Percentiles rank a stretch among this genome's conserved stretches.
Conservation (phyloP, 805 yeast genomes). For the Saccharomycopsis sp. region DNA sequence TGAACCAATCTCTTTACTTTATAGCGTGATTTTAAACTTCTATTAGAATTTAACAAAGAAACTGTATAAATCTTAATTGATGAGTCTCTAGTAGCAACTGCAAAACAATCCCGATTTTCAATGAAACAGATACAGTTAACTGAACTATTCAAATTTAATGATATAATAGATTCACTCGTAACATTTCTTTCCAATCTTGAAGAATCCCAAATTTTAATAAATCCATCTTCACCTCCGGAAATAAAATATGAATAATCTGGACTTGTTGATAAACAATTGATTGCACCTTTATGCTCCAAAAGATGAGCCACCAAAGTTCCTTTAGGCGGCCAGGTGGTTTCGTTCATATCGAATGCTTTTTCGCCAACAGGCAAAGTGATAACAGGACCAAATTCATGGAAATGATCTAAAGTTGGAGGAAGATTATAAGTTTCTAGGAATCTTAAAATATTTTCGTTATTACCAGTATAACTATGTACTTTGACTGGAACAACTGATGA, state of each 20-base stretch:
- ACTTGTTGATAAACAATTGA: slow-evolving; percentile 49
- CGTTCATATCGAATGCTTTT: not conserved
- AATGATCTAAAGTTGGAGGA: slow-evolving; percentile 49
- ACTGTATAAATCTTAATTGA: slow-evolving; percentile 31
- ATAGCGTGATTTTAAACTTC: slow-evolving; percentile 16
- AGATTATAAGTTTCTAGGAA: slow-evolving; percentile 43
- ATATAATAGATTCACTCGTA: slow-evolving; percentile 36
- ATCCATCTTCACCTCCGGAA: slow-evolving; percentile 71
- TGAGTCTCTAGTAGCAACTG: slow-evolving; percentile 35
- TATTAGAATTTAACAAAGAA: slow-evolving; percentile 18
- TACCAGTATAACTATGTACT: slow-evolving; percentile 67
- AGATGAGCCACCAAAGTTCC: slow-evolving; percentile 55
- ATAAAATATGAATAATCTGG: slow-evolving; percentile 58
- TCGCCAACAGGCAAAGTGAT: slow-evolving; percentile 8
- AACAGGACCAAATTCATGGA: slow-evolving; percentile 54
- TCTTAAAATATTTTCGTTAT: slow-evolving; percentile 49
- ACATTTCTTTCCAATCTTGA: slow-evolving; percentile 52
- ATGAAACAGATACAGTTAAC: slow-evolving; percentile 43
- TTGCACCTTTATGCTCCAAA: slow-evolving; percentile 47
- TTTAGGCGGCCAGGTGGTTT: slow-evolving; percentile 27
- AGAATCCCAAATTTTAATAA: slow-evolving; percentile 70
- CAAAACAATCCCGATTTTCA: slow-evolving; percentile 45
- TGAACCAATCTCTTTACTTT: slow-evolving; percentile 18
- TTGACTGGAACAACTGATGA: too few relatives aligned
- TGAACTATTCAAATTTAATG: slow-evolving; percentile 37